Evolutionary conservation across 2,329 filamentous ascomycete genomes (phyloP), one percentile per base, ranked within the genome.

Genomic region (Xylariaceae sp.): DNA sequence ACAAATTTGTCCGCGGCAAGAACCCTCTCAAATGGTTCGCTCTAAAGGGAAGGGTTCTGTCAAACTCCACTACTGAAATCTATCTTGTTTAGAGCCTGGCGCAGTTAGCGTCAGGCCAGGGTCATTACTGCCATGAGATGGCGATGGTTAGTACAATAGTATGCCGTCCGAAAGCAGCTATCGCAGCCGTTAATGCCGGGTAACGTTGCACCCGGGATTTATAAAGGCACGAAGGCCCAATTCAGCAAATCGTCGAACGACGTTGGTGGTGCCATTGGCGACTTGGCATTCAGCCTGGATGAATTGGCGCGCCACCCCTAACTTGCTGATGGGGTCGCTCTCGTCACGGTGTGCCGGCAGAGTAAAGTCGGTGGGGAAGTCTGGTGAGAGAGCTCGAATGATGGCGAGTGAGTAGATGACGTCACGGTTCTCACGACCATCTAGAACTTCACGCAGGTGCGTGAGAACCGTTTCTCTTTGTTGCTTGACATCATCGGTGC

Each of bases 321-420:
- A 71, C 56, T 81, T 82, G 56, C 77, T 81, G 47, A 79, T 79
- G 1, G 80, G 73, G 37, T 86, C 82, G 34, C 72, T 76, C 63
- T 87, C 84, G 55, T 84, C 81, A 4, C 81, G 68, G 43, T 81
- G 78, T 35, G 76, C 72, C 1, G 78, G 74, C 7, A 76, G 66
- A 18, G 74, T 70, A 24, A 78, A 78, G 49, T 74, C 76, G 9
- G 79, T 69, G 12, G 76, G 76, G 56, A 76, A 80, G 34, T 81
- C 78, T 24, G 81, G 80, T 34, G 85, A 82, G 37, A 89, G 73
- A 48, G 90, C 81, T 19, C 89, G 81, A 13, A 86, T 81, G 41
- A 95, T 79, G 8, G 87, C 87, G 50, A 95, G 84, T 0, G 87
- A 93, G 65, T 95, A 95, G 42, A 96, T 78, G 15, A 95, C 84